A percentile compares a stretch with the other conserved stretches of the same genome.
Evolutionary conservation across 352 stramenopile genomes (phyloP).

Genomic region (Peronosclerospora sorghi): DNA sequence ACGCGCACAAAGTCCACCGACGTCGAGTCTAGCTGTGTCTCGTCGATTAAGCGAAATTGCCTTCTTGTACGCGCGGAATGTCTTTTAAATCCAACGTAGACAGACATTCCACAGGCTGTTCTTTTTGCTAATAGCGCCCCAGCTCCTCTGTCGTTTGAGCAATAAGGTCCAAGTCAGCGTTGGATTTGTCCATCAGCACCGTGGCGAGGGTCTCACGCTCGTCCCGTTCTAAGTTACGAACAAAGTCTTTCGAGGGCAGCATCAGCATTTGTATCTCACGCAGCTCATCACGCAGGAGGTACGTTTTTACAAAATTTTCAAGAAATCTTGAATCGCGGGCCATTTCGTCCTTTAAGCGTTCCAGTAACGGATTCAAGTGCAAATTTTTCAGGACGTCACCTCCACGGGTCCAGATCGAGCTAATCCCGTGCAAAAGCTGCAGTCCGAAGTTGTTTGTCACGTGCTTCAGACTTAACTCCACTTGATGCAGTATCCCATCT

Average conservation of each 20-base stretch:
- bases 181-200: slow-evolving; percentile 30
- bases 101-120: slow-evolving; percentile 58
- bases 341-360: slow-evolving; percentile 53
- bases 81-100: slow-evolving; percentile 61
- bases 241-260: slow-evolving; percentile 50
- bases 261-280: slow-evolving; percentile 66
- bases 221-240: slow-evolving; percentile 38
- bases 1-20: slow-evolving; percentile 48
- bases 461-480: slow-evolving; percentile 76
- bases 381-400: slow-evolving; percentile 58
- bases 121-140: slow-evolving; percentile 48
- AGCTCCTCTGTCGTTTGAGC: slow-evolving; percentile 31
- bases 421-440: slow-evolving; percentile 60
- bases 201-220: slow-evolving; percentile 40
- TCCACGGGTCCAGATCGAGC: slow-evolving; percentile 57
- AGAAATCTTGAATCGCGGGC: slow-evolving; percentile 49
- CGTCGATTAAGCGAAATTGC: slow-evolving; percentile 43
- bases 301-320: slow-evolving; percentile 41
- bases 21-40: slow-evolving; percentile 23
- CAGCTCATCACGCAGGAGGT: slow-evolving; percentile 36
- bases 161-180: slow-evolving; percentile 50
- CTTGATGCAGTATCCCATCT: slow-evolving; percentile 60
- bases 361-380: slow-evolving; percentile 54
- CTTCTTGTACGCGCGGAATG: slow-evolving; percentile 38
- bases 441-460: slow-evolving; percentile 76